phyloP scores from a whole-genome alignment of 306 rosid species.

The Acacia confusa region DNA sequence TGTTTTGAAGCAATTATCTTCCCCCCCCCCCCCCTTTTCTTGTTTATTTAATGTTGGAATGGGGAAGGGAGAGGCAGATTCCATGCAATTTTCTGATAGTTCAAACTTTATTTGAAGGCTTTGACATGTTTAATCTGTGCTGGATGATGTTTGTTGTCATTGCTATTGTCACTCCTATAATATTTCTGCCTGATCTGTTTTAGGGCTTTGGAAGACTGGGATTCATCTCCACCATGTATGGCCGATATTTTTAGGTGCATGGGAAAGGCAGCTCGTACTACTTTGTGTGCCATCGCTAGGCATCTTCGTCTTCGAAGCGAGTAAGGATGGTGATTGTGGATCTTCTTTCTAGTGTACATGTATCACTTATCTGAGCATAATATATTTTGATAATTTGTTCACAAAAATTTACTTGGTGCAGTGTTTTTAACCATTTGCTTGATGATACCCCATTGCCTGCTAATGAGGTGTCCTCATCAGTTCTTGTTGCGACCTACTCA shows the following conservation, averaged over 20 bases:
- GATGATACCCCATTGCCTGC: conserved; percentile 92
- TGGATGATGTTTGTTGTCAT: background rate
- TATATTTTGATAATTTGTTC: conserved; percentile 23
- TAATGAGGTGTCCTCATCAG: conserved; percentile 87
- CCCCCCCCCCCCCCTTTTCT: background rate
- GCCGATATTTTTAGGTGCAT: conserved; percentile 86
- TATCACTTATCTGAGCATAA: background rate
- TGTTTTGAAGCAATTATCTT: background rate
- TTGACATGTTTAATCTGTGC: background rate
- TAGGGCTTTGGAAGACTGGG: conserved; percentile 95
- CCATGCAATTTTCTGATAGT: background rate
- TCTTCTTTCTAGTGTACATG: conserved; percentile 16
- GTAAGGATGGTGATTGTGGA: conserved; percentile 54
- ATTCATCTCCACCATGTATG: conserved; percentile 95
- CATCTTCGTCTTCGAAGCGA: conserved; percentile 94
- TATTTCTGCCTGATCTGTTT: conserved; percentile 34
- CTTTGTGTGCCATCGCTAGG: conserved; percentile 84
- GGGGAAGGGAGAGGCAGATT: conserved; percentile 12
- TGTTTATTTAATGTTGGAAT: background rate
- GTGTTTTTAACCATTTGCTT: conserved; percentile 87
- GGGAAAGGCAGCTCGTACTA: conserved; percentile 89
- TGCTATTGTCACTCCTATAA: background rate
- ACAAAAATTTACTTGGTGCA: conserved; percentile 45
- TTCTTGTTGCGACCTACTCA: conserved; percentile 74
- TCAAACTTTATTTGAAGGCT: background rate